Conservation (phyloP, 805 yeast species). For the Debaryomyces tyrocola region DNA sequence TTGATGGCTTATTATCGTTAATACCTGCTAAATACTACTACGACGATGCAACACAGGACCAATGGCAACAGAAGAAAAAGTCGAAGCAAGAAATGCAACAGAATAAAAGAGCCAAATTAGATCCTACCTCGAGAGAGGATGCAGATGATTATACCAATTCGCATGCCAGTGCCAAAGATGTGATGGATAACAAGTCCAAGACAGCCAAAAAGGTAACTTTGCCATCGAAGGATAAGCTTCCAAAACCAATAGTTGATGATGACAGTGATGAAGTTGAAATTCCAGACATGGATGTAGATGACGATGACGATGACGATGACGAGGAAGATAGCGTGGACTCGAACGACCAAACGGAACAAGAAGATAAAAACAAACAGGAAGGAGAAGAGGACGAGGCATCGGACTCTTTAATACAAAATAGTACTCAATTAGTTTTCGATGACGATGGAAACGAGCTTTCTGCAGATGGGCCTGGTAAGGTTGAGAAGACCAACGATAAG, state of each 20-base stretch:
- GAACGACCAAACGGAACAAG: too few relatives aligned
- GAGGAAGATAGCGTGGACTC: slow-evolving; percentile 12
- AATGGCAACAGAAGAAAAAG: slow-evolving; percentile 86
- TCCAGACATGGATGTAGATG: slow-evolving; percentile 13
- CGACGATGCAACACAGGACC: slow-evolving; percentile 85
- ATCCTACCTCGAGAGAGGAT: slow-evolving; percentile 55
- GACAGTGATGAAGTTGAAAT: slow-evolving; percentile 28
- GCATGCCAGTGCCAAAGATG: slow-evolving; percentile 59
- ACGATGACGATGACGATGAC: slow-evolving; percentile 22
- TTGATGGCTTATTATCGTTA: slow-evolving; percentile 83
- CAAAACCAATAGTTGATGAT: slow-evolving; percentile 17
- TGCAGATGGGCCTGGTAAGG: neutral
- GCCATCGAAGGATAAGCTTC: slow-evolving; percentile 33
- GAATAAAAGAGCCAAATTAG: slow-evolving; percentile 70
- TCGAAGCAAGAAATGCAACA: slow-evolving; percentile 60
- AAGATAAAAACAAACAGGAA: slow-evolving; percentile 13
- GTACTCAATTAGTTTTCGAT: slow-evolving; percentile 54
- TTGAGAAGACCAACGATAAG: slow-evolving; percentile 4
- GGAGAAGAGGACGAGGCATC: slow-evolving; percentile 16
- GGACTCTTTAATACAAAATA: slow-evolving; percentile 11
- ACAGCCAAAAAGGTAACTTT: slow-evolving; percentile 51
- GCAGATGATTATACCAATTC: slow-evolving; percentile 42
- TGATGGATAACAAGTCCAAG: slow-evolving; percentile 53
- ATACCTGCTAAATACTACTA: slow-evolving; percentile 94
- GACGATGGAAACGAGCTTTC: slow-evolving; percentile 49